These are phyloP conservation scores for Thermothelomyces thermophilus DNA, from an alignment of 2,329 filamentous ascomycete species.

Conservation along the genomic window DNA sequence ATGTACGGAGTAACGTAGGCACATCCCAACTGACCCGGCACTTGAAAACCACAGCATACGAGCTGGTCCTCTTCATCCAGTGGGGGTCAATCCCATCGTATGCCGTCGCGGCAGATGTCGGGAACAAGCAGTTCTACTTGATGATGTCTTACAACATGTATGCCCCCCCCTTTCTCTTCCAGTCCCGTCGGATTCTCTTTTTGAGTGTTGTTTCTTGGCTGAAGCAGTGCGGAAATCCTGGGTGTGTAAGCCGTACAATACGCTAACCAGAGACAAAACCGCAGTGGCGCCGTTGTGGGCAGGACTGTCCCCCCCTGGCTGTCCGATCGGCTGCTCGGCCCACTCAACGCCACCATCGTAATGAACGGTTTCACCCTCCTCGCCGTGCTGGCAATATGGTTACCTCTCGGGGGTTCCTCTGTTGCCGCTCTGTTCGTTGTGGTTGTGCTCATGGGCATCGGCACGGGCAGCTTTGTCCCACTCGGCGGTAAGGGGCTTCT, in stretches of 20 bases:
- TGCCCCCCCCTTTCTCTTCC: slow-evolving; percentile 11
- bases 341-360: slow-evolving; percentile 25
- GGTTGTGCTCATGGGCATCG: slow-evolving; percentile 26
- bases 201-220: no score
- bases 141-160: slow-evolving; percentile 30
- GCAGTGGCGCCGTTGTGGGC: slow-evolving; percentile 27
- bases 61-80: slow-evolving; percentile 29
- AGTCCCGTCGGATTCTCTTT: no score
- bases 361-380: slow-evolving; percentile 26
- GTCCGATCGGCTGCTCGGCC: slow-evolving; percentile 22
- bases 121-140: slow-evolving; percentile 25
- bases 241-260: no score
- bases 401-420: slow-evolving; percentile 25
- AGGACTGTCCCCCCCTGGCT: slow-evolving; percentile 25
- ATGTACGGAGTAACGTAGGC: no score
- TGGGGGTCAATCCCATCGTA: slow-evolving; percentile 30
- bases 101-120: slow-evolving; percentile 23
- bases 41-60: slow-evolving; percentile 24
- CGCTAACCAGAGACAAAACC: not conserved
- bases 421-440: slow-evolving; percentile 23
- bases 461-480: slow-evolving; percentile 28
- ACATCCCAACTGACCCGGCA: slow-evolving; percentile 3
- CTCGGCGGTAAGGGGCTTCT: slow-evolving; percentile 21
- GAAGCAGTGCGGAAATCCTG: no score
- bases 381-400: slow-evolving; percentile 24